Conservation (phyloP, 2,329 filamentous ascomycete species). For the Fusarium begoniae region DNA sequence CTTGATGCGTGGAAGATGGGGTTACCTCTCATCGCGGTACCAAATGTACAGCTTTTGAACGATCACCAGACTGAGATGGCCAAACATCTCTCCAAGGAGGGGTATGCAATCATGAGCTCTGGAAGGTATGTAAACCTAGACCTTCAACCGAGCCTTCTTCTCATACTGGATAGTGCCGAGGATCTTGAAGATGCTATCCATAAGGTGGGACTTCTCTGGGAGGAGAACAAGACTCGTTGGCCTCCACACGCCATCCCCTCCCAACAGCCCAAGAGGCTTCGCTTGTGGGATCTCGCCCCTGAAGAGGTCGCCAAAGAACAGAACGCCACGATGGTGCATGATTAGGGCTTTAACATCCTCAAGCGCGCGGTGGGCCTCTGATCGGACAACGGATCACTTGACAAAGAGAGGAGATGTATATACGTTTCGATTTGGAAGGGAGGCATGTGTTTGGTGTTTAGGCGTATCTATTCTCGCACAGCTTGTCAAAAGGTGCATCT, state of each 20-base stretch:
- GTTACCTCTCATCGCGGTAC: slow-evolving; percentile 85
- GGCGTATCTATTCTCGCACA: slow-evolving; percentile 12
- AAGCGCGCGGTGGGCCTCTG: not conserved
- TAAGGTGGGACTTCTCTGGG: slow-evolving; percentile 49
- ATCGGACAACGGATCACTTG: not conserved
- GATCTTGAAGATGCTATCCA: slow-evolving; percentile 50
- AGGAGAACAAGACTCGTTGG: slow-evolving; percentile 49
- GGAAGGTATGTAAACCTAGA: slow-evolving; percentile 62
- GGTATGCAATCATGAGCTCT: slow-evolving; percentile 78
- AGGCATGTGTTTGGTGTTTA: slow-evolving; percentile 21
- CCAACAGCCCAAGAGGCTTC: slow-evolving; percentile 31
- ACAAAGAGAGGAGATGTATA: not conserved
- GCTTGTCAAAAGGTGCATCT: slow-evolving; percentile 19
- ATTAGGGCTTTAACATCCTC: slow-evolving; percentile 45
- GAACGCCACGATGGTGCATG: slow-evolving; percentile 50
- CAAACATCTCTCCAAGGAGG: slow-evolving; percentile 74
- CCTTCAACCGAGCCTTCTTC: not conserved
- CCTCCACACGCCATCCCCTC: slow-evolving; percentile 43
- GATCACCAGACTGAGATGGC: slow-evolving; percentile 94
- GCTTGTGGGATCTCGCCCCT: slow-evolving; percentile 50
- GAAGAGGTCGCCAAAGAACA: slow-evolving; percentile 49
- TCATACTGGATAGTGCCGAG: slow-evolving; percentile 32
- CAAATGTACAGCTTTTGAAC: slow-evolving; percentile 82
- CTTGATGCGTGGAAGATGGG: slow-evolving; percentile 80
- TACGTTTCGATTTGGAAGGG: not conserved